These are phyloP conservation scores for Aureobasidium pullulans DNA, from an alignment of 2,329 filamentous ascomycete species.

Conservation along the genomic window DNA sequence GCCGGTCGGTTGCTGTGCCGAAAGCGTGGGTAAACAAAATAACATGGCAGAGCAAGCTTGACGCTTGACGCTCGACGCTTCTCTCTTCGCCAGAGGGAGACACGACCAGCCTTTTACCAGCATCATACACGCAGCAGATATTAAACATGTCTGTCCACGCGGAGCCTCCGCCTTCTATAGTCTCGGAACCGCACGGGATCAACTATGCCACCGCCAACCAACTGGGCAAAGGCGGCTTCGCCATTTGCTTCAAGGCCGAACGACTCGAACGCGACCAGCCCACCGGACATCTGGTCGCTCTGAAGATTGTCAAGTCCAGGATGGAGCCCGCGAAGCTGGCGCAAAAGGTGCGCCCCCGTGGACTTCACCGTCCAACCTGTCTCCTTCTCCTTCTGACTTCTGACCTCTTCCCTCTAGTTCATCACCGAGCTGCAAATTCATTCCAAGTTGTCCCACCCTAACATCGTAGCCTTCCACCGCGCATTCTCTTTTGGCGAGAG, in stretches of 20 bases:
- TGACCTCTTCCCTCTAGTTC: constrained; percentile 42
- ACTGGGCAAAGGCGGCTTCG: constrained; percentile 75
- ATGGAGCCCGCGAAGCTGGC: constrained; percentile 75
- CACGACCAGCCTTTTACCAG: constrained; percentile 6
- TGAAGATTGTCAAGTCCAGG: constrained; percentile 77
- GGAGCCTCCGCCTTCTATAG: constrained; percentile 47
- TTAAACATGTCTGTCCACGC: constrained; percentile 38
- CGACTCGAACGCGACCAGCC: constrained; percentile 48
- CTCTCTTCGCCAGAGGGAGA: neutral
- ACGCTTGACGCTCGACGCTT: neutral
- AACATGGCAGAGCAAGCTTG: neutral
- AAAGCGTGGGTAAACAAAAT: constrained; percentile 8
- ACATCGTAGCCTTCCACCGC: constrained; percentile 91
- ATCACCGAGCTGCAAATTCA: constrained; percentile 89
- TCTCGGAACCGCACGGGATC: constrained; percentile 62
- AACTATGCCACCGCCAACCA: constrained; percentile 67
- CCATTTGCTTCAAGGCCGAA: constrained; percentile 70
- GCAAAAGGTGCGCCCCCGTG: constrained; percentile 57
- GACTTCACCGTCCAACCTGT: neutral
- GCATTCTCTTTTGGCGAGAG: constrained; percentile 84
- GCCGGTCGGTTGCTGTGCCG: constrained; percentile 10
- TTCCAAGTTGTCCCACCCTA: constrained; percentile 92
- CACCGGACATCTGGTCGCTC: constrained; percentile 60
- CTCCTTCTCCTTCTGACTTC: constrained; percentile 1
- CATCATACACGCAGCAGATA: constrained; percentile 13